phyloP scores from a whole-genome alignment of 2,329 filamentous ascomycete genomes.

The Cadophora gregata region DNA sequence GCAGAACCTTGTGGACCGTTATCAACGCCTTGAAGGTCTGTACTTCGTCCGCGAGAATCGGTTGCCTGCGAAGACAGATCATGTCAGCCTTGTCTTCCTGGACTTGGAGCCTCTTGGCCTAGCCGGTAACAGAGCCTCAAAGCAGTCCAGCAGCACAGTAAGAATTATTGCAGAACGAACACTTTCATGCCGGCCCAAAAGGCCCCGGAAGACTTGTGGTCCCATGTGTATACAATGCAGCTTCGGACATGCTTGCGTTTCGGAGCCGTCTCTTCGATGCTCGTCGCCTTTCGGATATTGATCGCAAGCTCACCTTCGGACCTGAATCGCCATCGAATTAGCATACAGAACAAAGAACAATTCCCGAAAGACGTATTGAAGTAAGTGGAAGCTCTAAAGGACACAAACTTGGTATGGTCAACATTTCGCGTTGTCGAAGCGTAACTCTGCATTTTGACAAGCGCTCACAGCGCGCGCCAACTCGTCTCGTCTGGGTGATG shows the following conservation, averaged over 20 bases:
- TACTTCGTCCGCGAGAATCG: slow-evolving; percentile 96
- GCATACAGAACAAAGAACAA: slow-evolving; percentile 14
- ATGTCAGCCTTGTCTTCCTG: slow-evolving; percentile 14
- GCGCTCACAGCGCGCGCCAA: slow-evolving; percentile 32
- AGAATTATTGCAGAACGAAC: slow-evolving; percentile 58
- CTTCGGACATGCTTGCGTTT: slow-evolving; percentile 94
- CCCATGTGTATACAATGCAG: slow-evolving; percentile 99
- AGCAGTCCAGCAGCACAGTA: background rate
- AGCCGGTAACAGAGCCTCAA: background rate
- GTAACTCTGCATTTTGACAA: slow-evolving; percentile 40
- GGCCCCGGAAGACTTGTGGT: slow-evolving; percentile 91
- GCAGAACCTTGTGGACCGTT: slow-evolving; percentile 95
- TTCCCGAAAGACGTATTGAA: background rate
- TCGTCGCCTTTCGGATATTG: slow-evolving; percentile 75
- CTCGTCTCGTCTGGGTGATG: background rate
- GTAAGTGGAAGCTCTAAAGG: slow-evolving; percentile 22
- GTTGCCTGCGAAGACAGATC: slow-evolving; percentile 65
- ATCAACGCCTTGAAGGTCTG: slow-evolving; percentile 99
- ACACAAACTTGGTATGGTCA: slow-evolving; percentile 44
- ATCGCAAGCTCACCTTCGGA: slow-evolving; percentile 72
- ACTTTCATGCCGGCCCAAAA: slow-evolving; percentile 99
- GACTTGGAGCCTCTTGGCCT: background rate
- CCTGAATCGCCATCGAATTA: slow-evolving; percentile 48
- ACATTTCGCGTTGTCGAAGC: slow-evolving; percentile 43
- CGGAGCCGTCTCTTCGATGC: slow-evolving; percentile 69